Base-by-base conservation (phyloP, 2,329 filamentous ascomycete genomes). In the Fusarium clavum region DNA sequence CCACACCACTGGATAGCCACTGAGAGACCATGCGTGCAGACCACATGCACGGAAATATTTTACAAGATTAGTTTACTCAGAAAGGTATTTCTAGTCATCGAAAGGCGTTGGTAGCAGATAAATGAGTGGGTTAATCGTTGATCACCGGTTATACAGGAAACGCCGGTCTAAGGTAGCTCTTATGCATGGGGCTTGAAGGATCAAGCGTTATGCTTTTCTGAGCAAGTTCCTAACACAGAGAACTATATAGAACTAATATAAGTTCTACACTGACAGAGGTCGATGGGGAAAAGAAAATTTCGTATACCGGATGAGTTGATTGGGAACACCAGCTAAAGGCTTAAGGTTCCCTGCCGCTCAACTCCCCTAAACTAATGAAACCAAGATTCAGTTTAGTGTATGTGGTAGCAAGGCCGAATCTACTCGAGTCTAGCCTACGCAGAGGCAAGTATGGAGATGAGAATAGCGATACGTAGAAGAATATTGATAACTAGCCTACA, bases 1-100 rank as follows among this genome's bases (percentile, higher is more conserved):
- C 67, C 57, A 48, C 57, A 45, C 56, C 63, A 64, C 57, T 51
- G 57, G 56, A 34, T 46, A 70, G 67, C 54, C 53, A 65, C 67
- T 43, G 40, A 44, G 51, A 44, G 25, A 47, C 58, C 55, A 55
- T 59, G 54, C 18, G 22, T 45, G 18, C 6, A 14, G 34, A 48
- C 51, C 29, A 48, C 20, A 51, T 52, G 25, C 45, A 18, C 34
- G 29, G 47, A 32, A 32, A 41, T 9, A 5, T 54, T 64, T 46
- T 62, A 69, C 30, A 34, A 16, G 24, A 27, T 8, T 7, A 5
- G 20, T 4, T 27, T 52, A 52, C 61, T 40, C 43, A 47, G 43
- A 29, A 53, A 51, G 57, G 30, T 16, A 18, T n/a, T 41, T 16
- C 38, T 47, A 40, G 43, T 22, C 30, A 46, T 41, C n/a, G 13